phyloP scores from a whole-genome alignment of 148 eudicot genomes.

The Spergularia marina region DNA sequence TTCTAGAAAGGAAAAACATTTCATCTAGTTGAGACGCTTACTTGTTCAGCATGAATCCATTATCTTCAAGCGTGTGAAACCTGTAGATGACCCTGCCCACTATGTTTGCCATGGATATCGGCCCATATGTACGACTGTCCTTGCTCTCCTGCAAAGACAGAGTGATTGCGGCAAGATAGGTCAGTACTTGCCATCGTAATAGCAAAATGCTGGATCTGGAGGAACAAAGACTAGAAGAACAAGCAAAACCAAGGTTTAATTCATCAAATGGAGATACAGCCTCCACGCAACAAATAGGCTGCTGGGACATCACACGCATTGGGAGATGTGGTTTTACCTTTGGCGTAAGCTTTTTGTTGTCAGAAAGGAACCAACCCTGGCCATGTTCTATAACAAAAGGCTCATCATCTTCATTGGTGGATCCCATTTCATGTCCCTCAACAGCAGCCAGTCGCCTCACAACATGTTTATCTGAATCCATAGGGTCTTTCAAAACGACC shows the following conservation, averaged over 20 bases:
- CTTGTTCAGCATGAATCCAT: constrained; percentile 21
- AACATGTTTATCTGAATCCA: constrained; percentile 6
- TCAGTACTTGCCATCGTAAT: not conserved
- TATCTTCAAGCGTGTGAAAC: constrained; percentile 1
- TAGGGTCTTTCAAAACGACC: constrained; percentile 25
- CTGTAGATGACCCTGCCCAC: constrained; percentile 28
- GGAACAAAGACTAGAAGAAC: not conserved
- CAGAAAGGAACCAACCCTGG: constrained; percentile 31
- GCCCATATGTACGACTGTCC: constrained; percentile 31
- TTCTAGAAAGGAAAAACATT: not conserved
- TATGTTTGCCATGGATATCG: constrained; percentile 22
- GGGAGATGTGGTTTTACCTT: constrained; percentile 15
- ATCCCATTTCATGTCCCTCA: constrained; percentile 24
- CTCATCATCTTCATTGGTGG: constrained; percentile 21
- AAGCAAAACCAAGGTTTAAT: not conserved
- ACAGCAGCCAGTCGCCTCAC: constrained; percentile 31
- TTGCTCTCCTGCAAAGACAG: constrained; percentile 23
- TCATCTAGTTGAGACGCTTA: constrained; percentile 13
- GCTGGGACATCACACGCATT: not conserved
- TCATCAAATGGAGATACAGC: not conserved
- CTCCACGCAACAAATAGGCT: not conserved
- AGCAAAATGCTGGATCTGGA: not conserved
- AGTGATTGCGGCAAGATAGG: not conserved
- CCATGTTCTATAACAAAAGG: constrained; percentile 28
- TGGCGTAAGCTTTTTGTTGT: constrained; percentile 17